Conservation (phyloP, 805 yeast species). For the Kregervanrija delftensis region DNA sequence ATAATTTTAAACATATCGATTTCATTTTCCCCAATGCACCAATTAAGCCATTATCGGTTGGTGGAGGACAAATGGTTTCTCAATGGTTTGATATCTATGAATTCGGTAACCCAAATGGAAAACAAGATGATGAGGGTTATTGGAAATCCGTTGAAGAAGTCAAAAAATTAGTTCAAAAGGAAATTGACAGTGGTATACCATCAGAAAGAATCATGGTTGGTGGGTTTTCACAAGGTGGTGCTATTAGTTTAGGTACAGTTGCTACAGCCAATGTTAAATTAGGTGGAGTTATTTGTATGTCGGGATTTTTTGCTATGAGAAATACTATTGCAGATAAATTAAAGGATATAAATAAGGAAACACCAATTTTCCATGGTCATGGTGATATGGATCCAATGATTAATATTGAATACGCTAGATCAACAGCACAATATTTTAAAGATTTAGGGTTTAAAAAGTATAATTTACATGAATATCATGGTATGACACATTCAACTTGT, state of each 20-base stretch:
- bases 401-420: constrained; percentile 30
- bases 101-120: constrained; percentile 41
- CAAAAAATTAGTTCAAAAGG: constrained; percentile 41
- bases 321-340: constrained; percentile 19
- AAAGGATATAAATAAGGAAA: constrained; percentile 41
- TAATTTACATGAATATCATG: constrained; percentile 49
- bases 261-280: constrained; percentile 50
- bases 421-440: constrained; percentile 39
- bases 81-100: constrained; percentile 80
- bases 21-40: constrained; percentile 95
- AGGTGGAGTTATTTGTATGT: constrained; percentile 71
- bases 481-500: constrained; percentile 61
- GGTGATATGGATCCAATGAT: constrained; percentile 76
- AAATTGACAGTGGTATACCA: constrained; percentile 46
- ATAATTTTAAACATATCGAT: constrained; percentile 46
- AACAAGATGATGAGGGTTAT: constrained; percentile 50
- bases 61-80: constrained; percentile 63
- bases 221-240: constrained; percentile 95
- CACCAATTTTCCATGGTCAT: constrained; percentile 86
- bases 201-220: constrained; percentile 76
- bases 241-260: constrained; percentile 59
- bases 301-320: constrained; percentile 59
- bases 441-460: constrained; percentile 38
- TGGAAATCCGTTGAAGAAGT: constrained; percentile 41
- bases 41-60: constrained; percentile 54